Conservation (phyloP, 164 flowering plant species). For the Protea cynaroides region DNA sequence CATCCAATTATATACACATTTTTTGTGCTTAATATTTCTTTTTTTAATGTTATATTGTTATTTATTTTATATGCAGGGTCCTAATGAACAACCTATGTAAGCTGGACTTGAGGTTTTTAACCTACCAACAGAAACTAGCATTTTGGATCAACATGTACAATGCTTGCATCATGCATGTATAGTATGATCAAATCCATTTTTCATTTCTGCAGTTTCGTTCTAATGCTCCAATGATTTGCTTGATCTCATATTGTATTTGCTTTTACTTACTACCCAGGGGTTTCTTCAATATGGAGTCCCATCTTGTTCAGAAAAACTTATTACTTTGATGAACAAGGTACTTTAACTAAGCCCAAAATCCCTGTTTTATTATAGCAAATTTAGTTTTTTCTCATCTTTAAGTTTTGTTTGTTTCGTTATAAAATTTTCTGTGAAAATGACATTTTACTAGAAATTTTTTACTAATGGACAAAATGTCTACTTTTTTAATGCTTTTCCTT, state of each 20-base stretch:
- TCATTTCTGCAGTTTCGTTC: background rate
- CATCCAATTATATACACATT: too few relatives aligned
- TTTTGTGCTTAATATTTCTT: background rate
- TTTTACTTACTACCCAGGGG: constrained; percentile 45
- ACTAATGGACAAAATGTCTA: too few relatives aligned
- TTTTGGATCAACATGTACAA: constrained; percentile 99
- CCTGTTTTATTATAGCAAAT: too few relatives aligned
- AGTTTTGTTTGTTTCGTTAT: too few relatives aligned
- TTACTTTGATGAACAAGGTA: constrained; percentile 70
- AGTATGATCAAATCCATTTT: constrained; percentile 14
- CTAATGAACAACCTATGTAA: constrained; percentile 53
- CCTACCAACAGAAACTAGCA: constrained; percentile 72
- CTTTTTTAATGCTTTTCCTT: too few relatives aligned
- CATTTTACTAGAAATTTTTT: too few relatives aligned
- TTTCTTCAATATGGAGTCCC: constrained; percentile 82
- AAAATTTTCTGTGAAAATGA: too few relatives aligned
- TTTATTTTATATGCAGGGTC: constrained; percentile 33
- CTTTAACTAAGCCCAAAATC: too few relatives aligned
- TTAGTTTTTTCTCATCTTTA: too few relatives aligned
- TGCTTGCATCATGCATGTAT: constrained; percentile 97
- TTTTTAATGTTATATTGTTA: background rate
- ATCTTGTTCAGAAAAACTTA: constrained; percentile 48
- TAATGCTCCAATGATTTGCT: background rate
- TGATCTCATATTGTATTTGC: background rate
- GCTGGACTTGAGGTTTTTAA: constrained; percentile 59